Evolutionary conservation across 306 rosid species (phyloP), one percentile per base, ranked within the genome.

Genomic region (Casuarina equisetifolia): DNA sequence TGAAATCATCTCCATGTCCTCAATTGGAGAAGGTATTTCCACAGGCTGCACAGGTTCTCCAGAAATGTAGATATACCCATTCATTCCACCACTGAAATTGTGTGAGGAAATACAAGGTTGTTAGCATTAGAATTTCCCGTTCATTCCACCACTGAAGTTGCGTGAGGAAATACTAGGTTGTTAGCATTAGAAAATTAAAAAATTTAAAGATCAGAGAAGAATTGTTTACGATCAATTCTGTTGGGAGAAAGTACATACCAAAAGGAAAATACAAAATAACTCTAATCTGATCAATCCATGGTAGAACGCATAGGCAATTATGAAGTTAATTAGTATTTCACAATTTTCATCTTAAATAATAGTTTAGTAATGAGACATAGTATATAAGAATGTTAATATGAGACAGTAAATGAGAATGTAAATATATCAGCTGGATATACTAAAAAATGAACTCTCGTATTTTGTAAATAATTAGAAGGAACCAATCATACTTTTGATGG

Each of bases 31-130:
- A 35, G 66, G n/a, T 36, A 80, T 66, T 80, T 80, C 59, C 44
- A 1, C 16, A 67, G 74, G 83, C 49, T 35, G 79, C 74, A 73
- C 58, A 54, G 69, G 69, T 66, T 54, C 55, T 52, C 67, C 78
- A 5, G 79, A 67, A 35, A 80, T 67, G 46, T 73, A 32, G 25
- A 80, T 46, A 20, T 66, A 67, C 6, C 83, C 83, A 68, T 80
- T 80, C 83, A 74, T 74, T 46, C 83, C 83, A 67, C 61, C 74
- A 80, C 83, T 80, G 79, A 68, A 66, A 74, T 25, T 1, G 42
- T 66, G 46, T 15, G 38, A 42, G 10, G 45, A 38, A 11, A 55
- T 6, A 44, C 58, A 8, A 40, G 38, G 35, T 17, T 16, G 49
- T 40, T 71, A 72, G 64, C 46, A 42, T 38, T 16, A 70, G 42